Conservation (phyloP, 352 stramenopile genomes). For the Pythium angustatum region DNA sequence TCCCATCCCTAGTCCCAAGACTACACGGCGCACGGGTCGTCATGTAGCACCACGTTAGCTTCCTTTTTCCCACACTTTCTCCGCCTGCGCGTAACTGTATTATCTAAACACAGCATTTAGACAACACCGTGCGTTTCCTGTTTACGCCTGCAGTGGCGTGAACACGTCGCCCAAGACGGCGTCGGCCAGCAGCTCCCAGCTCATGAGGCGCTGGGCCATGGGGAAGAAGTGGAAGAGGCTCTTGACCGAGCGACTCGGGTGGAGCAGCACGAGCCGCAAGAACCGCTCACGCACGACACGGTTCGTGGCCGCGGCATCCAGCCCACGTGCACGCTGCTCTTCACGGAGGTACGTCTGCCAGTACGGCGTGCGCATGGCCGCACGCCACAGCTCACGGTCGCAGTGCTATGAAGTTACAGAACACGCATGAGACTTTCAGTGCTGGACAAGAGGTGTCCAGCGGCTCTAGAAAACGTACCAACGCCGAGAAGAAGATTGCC, state of each 20-base stretch:
- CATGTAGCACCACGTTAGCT: constrained; percentile 10
- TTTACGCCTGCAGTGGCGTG: constrained; percentile 7
- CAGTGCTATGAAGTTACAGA: constrained; percentile 77
- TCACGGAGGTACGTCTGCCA: constrained; percentile 70
- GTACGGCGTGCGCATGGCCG: constrained; percentile 57
- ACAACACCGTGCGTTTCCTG: neutral
- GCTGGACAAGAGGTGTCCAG: too few relatives aligned
- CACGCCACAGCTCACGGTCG: constrained; percentile 59
- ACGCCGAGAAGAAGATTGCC: constrained; percentile 71
- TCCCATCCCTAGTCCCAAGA: neutral
- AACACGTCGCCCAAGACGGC: constrained; percentile 69
- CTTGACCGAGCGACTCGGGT: constrained; percentile 75
- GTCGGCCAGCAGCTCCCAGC: constrained; percentile 68
- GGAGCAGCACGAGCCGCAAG: constrained; percentile 70
- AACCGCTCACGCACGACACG: constrained; percentile 60
- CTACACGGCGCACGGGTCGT: neutral
- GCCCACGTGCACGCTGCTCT: constrained; percentile 37
- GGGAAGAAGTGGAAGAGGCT: constrained; percentile 76
- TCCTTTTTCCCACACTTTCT: neutral
- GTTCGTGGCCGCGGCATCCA: constrained; percentile 15
- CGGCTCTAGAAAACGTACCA: constrained; percentile 58
- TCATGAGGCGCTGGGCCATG: constrained; percentile 30
- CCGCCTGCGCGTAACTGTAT: constrained; percentile 28
- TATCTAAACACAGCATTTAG: constrained; percentile 28
- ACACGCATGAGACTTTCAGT: too few relatives aligned